These are phyloP conservation scores for Camelina hispida DNA, from an alignment of 345 rosid genomes.

Conservation along the genomic window DNA sequence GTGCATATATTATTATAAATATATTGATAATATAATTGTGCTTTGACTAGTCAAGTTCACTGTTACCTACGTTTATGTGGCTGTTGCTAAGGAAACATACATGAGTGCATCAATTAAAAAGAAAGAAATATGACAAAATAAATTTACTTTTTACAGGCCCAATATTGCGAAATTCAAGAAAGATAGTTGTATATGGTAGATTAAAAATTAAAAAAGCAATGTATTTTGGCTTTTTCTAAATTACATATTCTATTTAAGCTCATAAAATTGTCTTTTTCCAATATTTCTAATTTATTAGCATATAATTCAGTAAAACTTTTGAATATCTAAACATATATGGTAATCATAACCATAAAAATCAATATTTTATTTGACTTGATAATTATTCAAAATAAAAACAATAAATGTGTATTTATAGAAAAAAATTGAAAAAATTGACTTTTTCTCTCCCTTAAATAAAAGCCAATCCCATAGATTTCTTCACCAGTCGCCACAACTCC, in stretches of 20 bases:
- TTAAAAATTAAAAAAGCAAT: not conserved
- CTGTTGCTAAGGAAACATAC: conserved; percentile 38
- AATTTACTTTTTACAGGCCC: conserved; percentile 13
- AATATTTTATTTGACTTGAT: not conserved
- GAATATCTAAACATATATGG: not conserved
- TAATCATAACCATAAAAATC: conserved; percentile 15
- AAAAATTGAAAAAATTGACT: conserved; percentile 39
- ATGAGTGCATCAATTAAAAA: conserved; percentile 32
- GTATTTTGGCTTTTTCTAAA: not conserved
- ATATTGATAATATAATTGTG: conserved; percentile 3
- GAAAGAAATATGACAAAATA: not conserved
- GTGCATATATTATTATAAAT: not conserved
- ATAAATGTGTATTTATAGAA: conserved; percentile 36
- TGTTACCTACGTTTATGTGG: conserved; percentile 21
- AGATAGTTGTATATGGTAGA: not conserved
- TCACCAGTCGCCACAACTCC: conserved; percentile 43
- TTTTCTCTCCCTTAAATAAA: conserved; percentile 48
- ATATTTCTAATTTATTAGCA: not conserved
- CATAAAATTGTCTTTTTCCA: not conserved
- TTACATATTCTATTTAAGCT: conserved; percentile 2
- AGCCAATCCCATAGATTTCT: conserved; percentile 42
- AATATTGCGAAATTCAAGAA: conserved; percentile 24
- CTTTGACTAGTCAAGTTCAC: conserved; percentile 43
- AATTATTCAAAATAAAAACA: not conserved
- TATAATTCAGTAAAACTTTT: not conserved